These are phyloP conservation scores for Dispira simplex DNA, from an alignment of 192 early-diverging fungal species.

Conservation along the genomic window DNA sequence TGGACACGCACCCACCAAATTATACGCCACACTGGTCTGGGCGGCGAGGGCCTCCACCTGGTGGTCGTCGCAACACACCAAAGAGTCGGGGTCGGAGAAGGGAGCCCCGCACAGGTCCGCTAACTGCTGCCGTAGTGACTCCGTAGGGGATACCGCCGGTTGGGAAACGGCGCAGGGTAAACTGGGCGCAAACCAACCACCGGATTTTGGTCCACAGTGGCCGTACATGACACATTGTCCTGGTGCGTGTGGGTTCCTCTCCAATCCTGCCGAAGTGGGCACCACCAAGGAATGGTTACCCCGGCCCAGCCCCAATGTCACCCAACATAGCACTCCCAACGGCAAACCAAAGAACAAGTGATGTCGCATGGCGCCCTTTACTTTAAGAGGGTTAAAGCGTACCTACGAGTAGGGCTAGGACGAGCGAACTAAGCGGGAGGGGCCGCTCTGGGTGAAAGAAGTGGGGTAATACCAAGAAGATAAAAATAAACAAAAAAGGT, in stretches of 20 bases:
- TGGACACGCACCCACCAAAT: slow-evolving; percentile 38
- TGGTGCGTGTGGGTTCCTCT: slow-evolving; percentile 1
- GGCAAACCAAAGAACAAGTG: too few relatives aligned
- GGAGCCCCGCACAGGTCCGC: slow-evolving; percentile 33
- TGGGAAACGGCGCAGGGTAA: slow-evolving; percentile 36
- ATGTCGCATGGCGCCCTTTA: too few relatives aligned
- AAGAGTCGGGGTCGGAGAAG: slow-evolving; percentile 19
- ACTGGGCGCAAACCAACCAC: slow-evolving; percentile 19
- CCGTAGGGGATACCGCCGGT: slow-evolving; percentile 27
- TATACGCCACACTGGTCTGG: slow-evolving; percentile 32
- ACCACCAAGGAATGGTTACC: background rate
- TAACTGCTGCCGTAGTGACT: slow-evolving; percentile 23
- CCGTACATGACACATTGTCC: slow-evolving; percentile 44
- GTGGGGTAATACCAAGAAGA: too few relatives aligned
- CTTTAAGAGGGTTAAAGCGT: too few relatives aligned
- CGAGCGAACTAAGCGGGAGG: too few relatives aligned
- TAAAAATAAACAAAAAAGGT: too few relatives aligned
- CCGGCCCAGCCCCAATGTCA: too few relatives aligned
- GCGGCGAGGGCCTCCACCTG: slow-evolving; percentile 30
- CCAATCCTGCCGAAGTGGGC: background rate
- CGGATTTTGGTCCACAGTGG: slow-evolving; percentile 29
- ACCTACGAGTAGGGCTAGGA: too few relatives aligned
- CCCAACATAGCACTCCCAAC: too few relatives aligned
- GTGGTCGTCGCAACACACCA: slow-evolving; percentile 35
- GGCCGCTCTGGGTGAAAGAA: too few relatives aligned